phyloP scores from a whole-genome alignment of 2,329 filamentous ascomycete species.

The Endocalyx cinctus region DNA sequence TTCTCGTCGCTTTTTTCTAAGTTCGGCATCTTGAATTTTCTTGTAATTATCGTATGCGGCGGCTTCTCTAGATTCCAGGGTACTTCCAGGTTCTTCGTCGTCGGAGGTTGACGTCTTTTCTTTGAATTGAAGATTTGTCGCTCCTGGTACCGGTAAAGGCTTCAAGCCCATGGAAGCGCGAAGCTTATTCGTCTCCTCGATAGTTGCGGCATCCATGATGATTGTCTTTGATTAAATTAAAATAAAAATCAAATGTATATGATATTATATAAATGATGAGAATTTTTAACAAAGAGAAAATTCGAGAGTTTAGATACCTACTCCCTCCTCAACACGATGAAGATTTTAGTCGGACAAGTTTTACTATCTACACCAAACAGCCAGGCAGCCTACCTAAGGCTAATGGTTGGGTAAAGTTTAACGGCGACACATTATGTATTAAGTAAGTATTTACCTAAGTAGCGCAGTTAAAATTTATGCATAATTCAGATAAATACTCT shows the following conservation, averaged over 20 bases:
- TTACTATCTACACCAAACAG: no score
- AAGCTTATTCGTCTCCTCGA: slow-evolving; percentile 92
- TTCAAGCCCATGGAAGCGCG: slow-evolving; percentile 85
- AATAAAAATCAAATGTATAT: background rate
- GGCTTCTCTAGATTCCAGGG: slow-evolving; percentile 75
- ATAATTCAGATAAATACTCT: no score
- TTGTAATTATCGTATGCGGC: slow-evolving; percentile 69
- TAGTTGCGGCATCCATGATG: slow-evolving; percentile 64
- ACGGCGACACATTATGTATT: no score
- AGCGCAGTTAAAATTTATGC: no score
- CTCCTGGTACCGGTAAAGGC: slow-evolving; percentile 78
- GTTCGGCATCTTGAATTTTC: slow-evolving; percentile 63
- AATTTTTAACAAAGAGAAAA: background rate
- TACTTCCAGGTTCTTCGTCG: slow-evolving; percentile 64
- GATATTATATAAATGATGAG: background rate
- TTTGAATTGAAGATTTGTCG: slow-evolving; percentile 34
- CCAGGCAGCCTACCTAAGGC: no score
- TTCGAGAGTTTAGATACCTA: background rate
- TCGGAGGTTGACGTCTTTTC: slow-evolving; percentile 35
- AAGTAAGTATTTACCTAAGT: no score
- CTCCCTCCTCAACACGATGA: no score
- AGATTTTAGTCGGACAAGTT: no score
- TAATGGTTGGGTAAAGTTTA: no score
- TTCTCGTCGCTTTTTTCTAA: slow-evolving; percentile 72
- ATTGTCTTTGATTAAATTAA: slow-evolving; percentile 1